Conservation (phyloP, 2,329 filamentous ascomycete species). For the Chrysoporthe puriensis region DNA sequence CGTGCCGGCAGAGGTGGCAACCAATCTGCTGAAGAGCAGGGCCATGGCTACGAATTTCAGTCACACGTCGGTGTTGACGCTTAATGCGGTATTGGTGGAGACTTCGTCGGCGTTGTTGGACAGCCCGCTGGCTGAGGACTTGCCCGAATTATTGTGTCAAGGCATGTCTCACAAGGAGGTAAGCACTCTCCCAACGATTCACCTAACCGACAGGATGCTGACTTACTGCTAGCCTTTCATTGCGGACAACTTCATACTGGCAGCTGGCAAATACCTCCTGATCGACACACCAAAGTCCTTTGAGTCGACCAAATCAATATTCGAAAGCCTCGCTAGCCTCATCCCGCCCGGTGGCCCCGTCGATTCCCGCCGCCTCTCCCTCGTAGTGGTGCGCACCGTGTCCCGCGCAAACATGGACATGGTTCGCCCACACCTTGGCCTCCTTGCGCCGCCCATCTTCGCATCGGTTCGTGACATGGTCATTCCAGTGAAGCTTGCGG, state of each 20-base stretch:
- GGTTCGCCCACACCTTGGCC: constrained; percentile 76
- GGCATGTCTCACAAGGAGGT: constrained; percentile 79
- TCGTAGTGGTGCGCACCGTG: constrained; percentile 87
- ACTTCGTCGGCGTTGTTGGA: constrained; percentile 72
- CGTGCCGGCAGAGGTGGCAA: constrained; percentile 72
- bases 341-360: constrained; percentile 78
- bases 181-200: constrained; percentile 40
- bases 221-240: constrained; percentile 68
- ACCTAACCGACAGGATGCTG: not conserved
- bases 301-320: constrained; percentile 77
- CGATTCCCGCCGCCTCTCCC: constrained; percentile 81
- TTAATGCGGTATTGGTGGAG: constrained; percentile 88
- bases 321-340: constrained; percentile 74
- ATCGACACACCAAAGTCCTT: constrained; percentile 69
- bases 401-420: constrained; percentile 79
- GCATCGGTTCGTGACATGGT: constrained; percentile 86
- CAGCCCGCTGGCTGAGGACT: constrained; percentile 69
- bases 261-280: constrained; percentile 88
- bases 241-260: constrained; percentile 84
- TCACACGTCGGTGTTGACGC: constrained; percentile 77
- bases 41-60: constrained; percentile 78
- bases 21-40: constrained; percentile 65
- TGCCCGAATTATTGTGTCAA: constrained; percentile 75
- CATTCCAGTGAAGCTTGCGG: constrained; percentile 93
- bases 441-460: constrained; percentile 85